Evolutionary conservation across 345 rosid species (phyloP), one percentile per base, ranked within the genome.

Genomic region (Camelina neglecta): DNA sequence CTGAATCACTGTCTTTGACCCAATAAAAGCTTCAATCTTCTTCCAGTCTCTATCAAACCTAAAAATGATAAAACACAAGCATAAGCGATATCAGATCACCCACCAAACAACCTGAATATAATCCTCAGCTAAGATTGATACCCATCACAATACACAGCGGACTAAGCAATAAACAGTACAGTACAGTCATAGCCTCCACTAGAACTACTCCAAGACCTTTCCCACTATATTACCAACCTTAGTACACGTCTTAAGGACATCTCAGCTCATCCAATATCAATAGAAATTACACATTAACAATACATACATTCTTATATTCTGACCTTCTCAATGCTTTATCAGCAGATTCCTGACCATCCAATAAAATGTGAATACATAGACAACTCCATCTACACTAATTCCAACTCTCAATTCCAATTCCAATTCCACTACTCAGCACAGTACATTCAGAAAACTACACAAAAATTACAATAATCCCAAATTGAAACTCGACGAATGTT

Each of bases 11-110:
- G 97, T 88, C 86, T 90, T 92, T 47, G 97, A 89, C 65, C 96
- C 97, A 71, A 89, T 71, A 74, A 92, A 92, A 20, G 97, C 93
- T 86, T 92, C 93, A 64, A 92, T 92, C 81, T 92, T 92, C 74
- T 90, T 92, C 97, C 97, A 92, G 79, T 92, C 97, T 58, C 96
- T 92, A 29, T 92, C 97, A 85, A 92, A 92, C 67, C 97, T 92
- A 66, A 54, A 29, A 80, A 74, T 8, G 44, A 45, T 9, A 41
- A 47, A 69, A 51, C 29, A 50, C 15, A 75, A 48, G 60, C 74
- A 80, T 13, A 71, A 64, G 58, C 12, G 12, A 15, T 16, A 44
- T 47, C 26, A 45, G 11, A 63, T 44, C 42, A 16, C 42, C 53
- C 29, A 2, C 56, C 72, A 71, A 49, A 72, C 48, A 65, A 50